These are phyloP conservation scores for Coprinopsis cinerea DNA, from an alignment of 768 basidiomycete species.

Conservation along the genomic window DNA sequence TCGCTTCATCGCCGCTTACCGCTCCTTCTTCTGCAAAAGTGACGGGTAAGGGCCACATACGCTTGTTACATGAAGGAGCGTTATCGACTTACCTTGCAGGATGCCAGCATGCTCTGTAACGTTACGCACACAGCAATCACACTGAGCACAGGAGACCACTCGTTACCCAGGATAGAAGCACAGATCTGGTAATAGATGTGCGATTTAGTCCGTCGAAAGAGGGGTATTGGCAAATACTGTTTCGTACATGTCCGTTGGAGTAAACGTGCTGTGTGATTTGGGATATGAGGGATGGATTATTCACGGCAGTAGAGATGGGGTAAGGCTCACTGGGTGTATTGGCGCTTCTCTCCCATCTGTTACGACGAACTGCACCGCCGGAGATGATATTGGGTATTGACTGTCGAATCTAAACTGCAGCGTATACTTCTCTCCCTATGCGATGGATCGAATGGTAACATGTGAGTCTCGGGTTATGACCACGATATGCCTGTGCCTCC, in stretches of 20 bases:
- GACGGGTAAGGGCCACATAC: too few relatives aligned
- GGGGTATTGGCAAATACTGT: slow-evolving; percentile 5
- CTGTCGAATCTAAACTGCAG: slow-evolving; percentile 79
- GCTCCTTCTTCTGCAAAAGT: slow-evolving; percentile 48
- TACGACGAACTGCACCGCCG: slow-evolving; percentile 82
- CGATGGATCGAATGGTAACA: too few relatives aligned
- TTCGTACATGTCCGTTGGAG: slow-evolving; percentile 76
- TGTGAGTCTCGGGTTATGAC: neutral
- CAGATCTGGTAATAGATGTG: slow-evolving; percentile 65
- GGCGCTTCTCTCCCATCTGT: slow-evolving; percentile 61
- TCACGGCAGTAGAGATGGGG: neutral
- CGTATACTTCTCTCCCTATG: slow-evolving; percentile 68
- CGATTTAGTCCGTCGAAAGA: slow-evolving; percentile 6
- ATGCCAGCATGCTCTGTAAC: slow-evolving; percentile 88
- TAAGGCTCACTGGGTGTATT: slow-evolving; percentile 62
- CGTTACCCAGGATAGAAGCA: slow-evolving; percentile 82
- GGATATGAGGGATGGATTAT: neutral
- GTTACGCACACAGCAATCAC: slow-evolving; percentile 80
- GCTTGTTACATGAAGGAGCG: neutral
- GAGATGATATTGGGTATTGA: slow-evolving; percentile 81
- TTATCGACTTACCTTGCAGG: slow-evolving; percentile 63
- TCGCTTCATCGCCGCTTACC: slow-evolving; percentile 35
- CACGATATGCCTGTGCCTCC: slow-evolving; percentile 4
- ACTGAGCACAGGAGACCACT: slow-evolving; percentile 87
- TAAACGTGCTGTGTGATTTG: slow-evolving; percentile 63